Conservation (phyloP, 495 filamentous ascomycete species). For the Trypethelium eluteriae region DNA sequence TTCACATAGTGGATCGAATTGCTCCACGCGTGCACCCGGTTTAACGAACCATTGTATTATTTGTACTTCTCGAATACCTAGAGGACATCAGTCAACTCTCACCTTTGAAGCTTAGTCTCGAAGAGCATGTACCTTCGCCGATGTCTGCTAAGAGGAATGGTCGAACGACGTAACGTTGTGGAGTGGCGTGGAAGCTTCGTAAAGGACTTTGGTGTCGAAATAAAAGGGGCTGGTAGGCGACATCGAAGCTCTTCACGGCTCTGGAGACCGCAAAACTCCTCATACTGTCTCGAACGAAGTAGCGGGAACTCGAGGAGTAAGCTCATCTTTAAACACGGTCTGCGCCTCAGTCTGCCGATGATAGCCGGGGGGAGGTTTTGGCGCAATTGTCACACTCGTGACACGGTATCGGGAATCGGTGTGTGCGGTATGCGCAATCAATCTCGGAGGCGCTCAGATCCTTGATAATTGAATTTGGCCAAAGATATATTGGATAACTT, state of each 20-base stretch:
- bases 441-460: no score
- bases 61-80: slow-evolving; percentile 95
- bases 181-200: slow-evolving; percentile 53
- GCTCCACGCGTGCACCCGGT: slow-evolving; percentile 88
- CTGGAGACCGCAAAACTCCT: not conserved
- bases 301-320: slow-evolving; percentile 36
- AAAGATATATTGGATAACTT: no score
- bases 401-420: no score
- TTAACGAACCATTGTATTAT: slow-evolving; percentile 99
- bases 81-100: slow-evolving; percentile 4
- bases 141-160: slow-evolving; percentile 93
- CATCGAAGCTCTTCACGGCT: slow-evolving; percentile 40
- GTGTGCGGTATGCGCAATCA: no score
- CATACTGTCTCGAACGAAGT: slow-evolving; percentile 20
- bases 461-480: no score
- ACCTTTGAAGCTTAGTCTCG: slow-evolving; percentile 15
- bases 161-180: slow-evolving; percentile 55
- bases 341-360: slow-evolving; percentile 4
- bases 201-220: not conserved
- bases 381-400: no score
- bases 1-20: slow-evolving; percentile 96
- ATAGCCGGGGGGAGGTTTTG: slow-evolving; percentile 2
- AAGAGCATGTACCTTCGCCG: slow-evolving; percentile 65
- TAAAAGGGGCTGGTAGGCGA: slow-evolving; percentile 36
- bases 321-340: slow-evolving; percentile 4